Evolutionary conservation across 192 early-diverging fungal species (phyloP).

Genomic region (Backusella australiensis): DNA sequence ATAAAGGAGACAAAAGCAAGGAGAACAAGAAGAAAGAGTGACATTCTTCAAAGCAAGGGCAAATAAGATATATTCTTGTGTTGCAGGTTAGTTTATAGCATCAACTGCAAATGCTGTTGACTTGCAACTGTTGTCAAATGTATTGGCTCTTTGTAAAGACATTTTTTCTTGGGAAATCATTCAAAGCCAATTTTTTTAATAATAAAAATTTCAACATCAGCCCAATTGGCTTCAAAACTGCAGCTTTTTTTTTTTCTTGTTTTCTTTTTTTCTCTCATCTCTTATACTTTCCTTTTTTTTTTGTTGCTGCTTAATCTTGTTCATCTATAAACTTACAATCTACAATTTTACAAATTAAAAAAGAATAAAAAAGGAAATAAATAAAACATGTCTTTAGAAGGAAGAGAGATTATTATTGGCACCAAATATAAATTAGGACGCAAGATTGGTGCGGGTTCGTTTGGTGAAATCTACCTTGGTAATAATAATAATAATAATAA

Average conservation of each 20-base stretch:
- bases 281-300: background rate
- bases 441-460: conserved; percentile 96
- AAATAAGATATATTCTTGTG: too few relatives aligned
- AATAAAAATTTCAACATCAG: background rate
- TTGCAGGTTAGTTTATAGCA: too few relatives aligned
- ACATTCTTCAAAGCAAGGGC: background rate
- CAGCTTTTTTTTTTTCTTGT: background rate
- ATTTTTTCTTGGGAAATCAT: too few relatives aligned
- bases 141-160: too few relatives aligned
- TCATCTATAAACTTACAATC: background rate
- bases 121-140: too few relatives aligned
- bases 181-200: background rate
- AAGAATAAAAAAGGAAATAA: background rate
- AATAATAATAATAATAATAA: conserved; percentile 9
- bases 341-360: background rate
- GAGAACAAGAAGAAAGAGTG: background rate
- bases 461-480: conserved; percentile 98
- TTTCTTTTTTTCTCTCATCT: background rate
- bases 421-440: conserved; percentile 92
- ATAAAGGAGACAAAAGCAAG: background rate
- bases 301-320: background rate
- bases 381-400: conserved; percentile 23
- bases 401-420: conserved; percentile 74
- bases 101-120: too few relatives aligned
- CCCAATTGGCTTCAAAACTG: background rate